These are phyloP conservation scores for Paramicrosporidium saccamoebae DNA, from an alignment of 371 early-diverging fungal genomes.

Conservation along the genomic window DNA sequence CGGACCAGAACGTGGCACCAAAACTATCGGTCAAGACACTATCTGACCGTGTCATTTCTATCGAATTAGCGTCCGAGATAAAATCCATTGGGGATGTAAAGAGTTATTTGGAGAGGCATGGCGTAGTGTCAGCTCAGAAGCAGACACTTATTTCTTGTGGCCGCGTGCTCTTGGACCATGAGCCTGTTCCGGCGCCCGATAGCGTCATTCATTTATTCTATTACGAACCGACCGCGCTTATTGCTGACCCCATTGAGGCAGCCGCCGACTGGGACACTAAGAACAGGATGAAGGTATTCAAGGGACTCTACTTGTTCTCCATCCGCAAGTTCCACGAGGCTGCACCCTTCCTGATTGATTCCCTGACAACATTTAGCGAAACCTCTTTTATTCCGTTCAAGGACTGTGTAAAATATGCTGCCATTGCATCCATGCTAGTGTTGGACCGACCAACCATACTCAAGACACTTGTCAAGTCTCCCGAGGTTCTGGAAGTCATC, in stretches of 20 bases:
- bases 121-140: no score
- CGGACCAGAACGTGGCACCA: no score
- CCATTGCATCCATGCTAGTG: constrained; percentile 54
- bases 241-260: constrained; percentile 66
- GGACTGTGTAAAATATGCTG: constrained; percentile 81
- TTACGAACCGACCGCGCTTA: no score
- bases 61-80: no score
- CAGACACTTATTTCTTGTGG: no score
- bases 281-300: constrained; percentile 92
- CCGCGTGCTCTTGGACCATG: no score
- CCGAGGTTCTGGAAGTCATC: constrained; percentile 85
- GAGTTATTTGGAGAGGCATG: no score
- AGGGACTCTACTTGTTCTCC: constrained; percentile 69
- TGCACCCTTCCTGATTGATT: constrained; percentile 55
- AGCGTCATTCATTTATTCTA: not conserved
- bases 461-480: constrained; percentile 69
- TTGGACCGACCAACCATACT: constrained; percentile 74
- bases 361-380: constrained; percentile 83
- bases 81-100: no score
- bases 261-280: constrained; percentile 99
- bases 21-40: no score
- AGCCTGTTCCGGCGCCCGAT: no score
- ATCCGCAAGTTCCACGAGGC: constrained; percentile 83
- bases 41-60: no score
- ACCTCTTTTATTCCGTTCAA: constrained; percentile 89